Evolutionary conservation across 1,284 basidiomycete species (phyloP).

Genomic region (Microbotryum silenes-acaulis): DNA sequence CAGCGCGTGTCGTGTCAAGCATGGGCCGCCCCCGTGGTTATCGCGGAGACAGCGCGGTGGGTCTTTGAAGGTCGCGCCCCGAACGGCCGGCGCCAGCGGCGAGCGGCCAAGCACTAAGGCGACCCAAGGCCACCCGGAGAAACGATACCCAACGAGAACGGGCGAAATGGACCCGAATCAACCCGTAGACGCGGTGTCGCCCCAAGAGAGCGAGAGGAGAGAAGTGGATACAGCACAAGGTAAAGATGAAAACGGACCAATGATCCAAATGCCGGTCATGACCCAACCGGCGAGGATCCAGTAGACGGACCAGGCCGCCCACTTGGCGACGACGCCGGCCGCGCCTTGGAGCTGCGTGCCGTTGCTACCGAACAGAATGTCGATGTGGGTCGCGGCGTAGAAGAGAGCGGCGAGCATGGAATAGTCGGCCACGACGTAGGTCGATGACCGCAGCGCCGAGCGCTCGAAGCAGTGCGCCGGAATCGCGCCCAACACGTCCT

Average conservation of each 20-base stretch:
- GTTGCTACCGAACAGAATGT: slow-evolving; percentile 52
- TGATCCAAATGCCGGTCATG: slow-evolving; percentile 87
- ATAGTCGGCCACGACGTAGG: slow-evolving; percentile 74
- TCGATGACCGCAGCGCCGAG: slow-evolving; percentile 71
- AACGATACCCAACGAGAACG: slow-evolving; percentile 20
- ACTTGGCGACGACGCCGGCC: slow-evolving; percentile 49
- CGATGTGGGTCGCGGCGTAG: slow-evolving; percentile 61
- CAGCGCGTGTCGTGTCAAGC: too few species aligned
- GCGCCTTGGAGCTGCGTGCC: slow-evolving; percentile 25
- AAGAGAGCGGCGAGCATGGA: slow-evolving; percentile 61
- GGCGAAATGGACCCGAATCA: not conserved
- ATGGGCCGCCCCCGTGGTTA: too few species aligned
- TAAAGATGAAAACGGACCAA: slow-evolving; percentile 44
- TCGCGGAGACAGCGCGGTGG: too few species aligned
- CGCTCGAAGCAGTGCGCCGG: slow-evolving; percentile 78
- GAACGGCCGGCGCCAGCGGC: too few species aligned
- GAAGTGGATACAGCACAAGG: not conserved
- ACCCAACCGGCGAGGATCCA: slow-evolving; percentile 76
- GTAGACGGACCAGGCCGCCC: slow-evolving; percentile 75
- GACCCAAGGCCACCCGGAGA: not conserved
- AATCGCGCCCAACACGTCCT: slow-evolving; percentile 31
- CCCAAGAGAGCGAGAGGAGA: too few species aligned
- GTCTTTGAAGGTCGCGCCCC: too few species aligned
- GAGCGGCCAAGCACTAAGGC: too few species aligned
- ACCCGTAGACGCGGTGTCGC: not conserved